A percentile compares a stretch with the other conserved stretches of the same genome.
phyloP scores from a whole-genome alignment of 805 yeast genomes.

The Nakazawaea sp. region DNA sequence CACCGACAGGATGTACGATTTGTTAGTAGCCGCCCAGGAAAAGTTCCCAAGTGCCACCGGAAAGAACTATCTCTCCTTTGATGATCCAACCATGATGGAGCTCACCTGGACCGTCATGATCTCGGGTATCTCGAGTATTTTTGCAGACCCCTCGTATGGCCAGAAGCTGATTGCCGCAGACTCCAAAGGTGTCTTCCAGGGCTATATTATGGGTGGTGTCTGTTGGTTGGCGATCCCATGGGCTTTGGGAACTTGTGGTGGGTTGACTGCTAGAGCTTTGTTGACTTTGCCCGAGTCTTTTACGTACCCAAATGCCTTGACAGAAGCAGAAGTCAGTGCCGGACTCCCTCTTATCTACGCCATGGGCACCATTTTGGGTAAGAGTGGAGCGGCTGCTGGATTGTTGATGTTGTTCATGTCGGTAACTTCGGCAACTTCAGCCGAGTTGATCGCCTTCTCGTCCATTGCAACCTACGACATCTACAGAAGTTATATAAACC shows the following conservation, averaged over 20 bases:
- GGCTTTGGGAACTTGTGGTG: constrained; percentile 25
- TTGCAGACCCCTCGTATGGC: constrained; percentile 23
- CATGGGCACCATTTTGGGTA: constrained; percentile 28
- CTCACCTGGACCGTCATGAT: constrained; percentile 13
- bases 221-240: constrained; percentile 27
- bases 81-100: constrained; percentile 24
- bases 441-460: constrained; percentile 35
- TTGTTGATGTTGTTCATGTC: constrained; percentile 34
- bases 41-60: constrained; percentile 14
- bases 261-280: constrained; percentile 29
- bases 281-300: constrained; percentile 23
- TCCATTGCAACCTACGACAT: constrained; percentile 33
- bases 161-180: constrained; percentile 25
- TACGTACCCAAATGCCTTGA: constrained; percentile 35
- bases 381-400: constrained; percentile 33
- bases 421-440: constrained; percentile 35
- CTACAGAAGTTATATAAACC: constrained; percentile 31
- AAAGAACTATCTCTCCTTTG: constrained; percentile 24
- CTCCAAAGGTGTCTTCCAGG: constrained; percentile 20
- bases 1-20: constrained; percentile 26
- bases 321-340: constrained; percentile 28
- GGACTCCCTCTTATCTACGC: constrained; percentile 32
- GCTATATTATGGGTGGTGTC: constrained; percentile 24
- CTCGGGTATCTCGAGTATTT: constrained; percentile 21
- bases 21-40: constrained; percentile 17